These are phyloP conservation scores for Rhypophila decipiens DNA, from an alignment of 495 filamentous ascomycete genomes.

Conservation along the genomic window DNA sequence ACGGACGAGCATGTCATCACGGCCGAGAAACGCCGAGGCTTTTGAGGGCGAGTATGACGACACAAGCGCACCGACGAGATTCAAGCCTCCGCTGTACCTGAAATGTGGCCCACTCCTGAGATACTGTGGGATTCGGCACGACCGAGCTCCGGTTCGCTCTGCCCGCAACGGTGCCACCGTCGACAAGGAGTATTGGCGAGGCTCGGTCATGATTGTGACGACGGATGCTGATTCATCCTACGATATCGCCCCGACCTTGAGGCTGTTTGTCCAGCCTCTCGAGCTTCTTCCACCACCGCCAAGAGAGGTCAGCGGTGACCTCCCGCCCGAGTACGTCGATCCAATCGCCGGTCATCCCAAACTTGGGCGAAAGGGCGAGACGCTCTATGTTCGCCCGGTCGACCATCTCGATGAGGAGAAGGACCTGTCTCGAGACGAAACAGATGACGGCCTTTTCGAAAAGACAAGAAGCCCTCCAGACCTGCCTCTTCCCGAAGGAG, in stretches of 20 bases:
- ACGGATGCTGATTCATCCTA: conserved; percentile 75
- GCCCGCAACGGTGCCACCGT: conserved; percentile 28
- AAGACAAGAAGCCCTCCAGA: conserved; percentile 36
- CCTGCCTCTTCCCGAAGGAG: conserved; percentile 20
- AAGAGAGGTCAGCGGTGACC: conserved; percentile 55
- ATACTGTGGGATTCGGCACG: conserved; percentile 72
- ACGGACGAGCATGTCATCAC: conserved; percentile 28
- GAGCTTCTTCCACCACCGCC: conserved; percentile 81
- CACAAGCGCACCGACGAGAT: conserved; percentile 54
- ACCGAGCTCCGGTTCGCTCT: conserved; percentile 30
- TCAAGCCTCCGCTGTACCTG: conserved; percentile 76
- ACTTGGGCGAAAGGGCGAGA: conserved; percentile 69
- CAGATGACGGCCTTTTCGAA: conserved; percentile 77
- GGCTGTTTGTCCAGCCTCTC: conserved; percentile 80
- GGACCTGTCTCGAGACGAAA: conserved; percentile 70
- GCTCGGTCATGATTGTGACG: conserved; percentile 90
- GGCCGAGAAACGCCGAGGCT: conserved; percentile 35
- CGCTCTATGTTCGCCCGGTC: conserved; percentile 78
- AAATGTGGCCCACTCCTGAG: conserved; percentile 86
- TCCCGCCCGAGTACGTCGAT: conserved; percentile 79
- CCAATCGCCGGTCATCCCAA: conserved; percentile 84
- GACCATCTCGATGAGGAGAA: conserved; percentile 66
- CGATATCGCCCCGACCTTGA: conserved; percentile 65
- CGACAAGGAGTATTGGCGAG: conserved; percentile 80
- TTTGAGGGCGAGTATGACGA: conserved; percentile 48